phyloP scores from a whole-genome alignment of 164 flowering plant genomes.

The Buxus sempervirens region DNA sequence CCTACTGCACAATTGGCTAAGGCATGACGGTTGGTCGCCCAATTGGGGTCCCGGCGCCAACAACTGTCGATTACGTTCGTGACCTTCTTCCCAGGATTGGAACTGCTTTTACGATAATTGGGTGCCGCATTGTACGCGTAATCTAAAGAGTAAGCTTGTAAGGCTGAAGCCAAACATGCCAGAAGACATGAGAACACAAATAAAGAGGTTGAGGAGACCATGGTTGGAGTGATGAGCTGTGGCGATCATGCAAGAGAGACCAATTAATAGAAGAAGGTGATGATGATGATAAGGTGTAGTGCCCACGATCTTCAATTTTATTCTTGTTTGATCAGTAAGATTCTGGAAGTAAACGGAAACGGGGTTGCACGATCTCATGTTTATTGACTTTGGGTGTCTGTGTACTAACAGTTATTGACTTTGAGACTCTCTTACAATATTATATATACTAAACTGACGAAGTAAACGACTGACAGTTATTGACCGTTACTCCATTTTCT shows the following conservation, averaged over 20 bases:
- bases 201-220: slow-evolving; percentile 21
- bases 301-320: slow-evolving; percentile 5
- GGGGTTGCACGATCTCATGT: not conserved
- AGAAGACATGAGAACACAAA: slow-evolving; percentile 23
- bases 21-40: slow-evolving; percentile 23
- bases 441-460: too few species aligned
- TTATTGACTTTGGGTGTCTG: not conserved
- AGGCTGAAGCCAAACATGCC: slow-evolving; percentile 6
- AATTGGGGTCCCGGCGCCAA: slow-evolving; percentile 22
- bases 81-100: not conserved
- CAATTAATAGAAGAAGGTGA: slow-evolving; percentile 5
- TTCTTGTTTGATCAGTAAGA: not conserved
- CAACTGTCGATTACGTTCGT: slow-evolving; percentile 27
- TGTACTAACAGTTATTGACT: slow-evolving; percentile 5
- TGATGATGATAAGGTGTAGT: slow-evolving; percentile 20
- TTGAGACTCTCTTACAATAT: too few species aligned
- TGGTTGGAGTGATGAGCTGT: slow-evolving; percentile 7
- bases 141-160: slow-evolving; percentile 13
- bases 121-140: not conserved
- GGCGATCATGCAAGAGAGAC: not conserved
- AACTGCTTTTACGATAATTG: not conserved
- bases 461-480: too few species aligned
- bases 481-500: too few species aligned
- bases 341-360: not conserved
- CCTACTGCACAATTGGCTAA: slow-evolving; percentile 30